phyloP scores from a whole-genome alignment of 2,329 filamentous ascomycete species.

The Lasiodiplodia gonubiensis region DNA sequence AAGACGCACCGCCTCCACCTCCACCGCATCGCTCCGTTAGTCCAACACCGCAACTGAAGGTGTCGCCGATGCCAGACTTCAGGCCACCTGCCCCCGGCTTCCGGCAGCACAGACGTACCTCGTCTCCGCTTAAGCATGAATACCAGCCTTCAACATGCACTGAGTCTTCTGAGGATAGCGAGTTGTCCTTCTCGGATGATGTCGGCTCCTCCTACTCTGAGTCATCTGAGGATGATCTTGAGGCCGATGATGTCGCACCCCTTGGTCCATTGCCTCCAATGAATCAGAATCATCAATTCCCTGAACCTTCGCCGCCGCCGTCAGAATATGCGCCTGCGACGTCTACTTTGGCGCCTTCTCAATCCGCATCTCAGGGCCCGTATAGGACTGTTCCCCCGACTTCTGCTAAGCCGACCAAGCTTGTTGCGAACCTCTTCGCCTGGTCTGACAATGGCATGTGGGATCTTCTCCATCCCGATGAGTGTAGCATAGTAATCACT shows the following conservation, averaged over 20 bases:
- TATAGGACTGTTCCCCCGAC: conserved; percentile 61
- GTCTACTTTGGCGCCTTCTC: conserved; percentile 73
- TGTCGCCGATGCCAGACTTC: conserved; percentile 53
- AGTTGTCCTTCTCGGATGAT: conserved; percentile 59
- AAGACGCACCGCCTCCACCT: conserved; percentile 47
- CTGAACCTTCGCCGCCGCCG: conserved; percentile 50
- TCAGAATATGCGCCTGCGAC: conserved; percentile 46
- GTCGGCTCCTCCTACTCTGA: conserved; percentile 56
- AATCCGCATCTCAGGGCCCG: conserved; percentile 79
- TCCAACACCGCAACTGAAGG: conserved; percentile 50
- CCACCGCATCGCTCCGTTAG: conserved; percentile 61
- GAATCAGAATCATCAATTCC: conserved; percentile 41
- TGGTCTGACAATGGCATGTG: conserved; percentile 69
- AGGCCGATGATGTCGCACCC: conserved; percentile 48
- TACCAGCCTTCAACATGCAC: conserved; percentile 84
- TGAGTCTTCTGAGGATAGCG: conserved; percentile 63
- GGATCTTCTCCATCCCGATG: conserved; percentile 65
- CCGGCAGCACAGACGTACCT: conserved; percentile 70
- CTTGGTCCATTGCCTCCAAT: conserved; percentile 31
- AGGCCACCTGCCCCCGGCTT: conserved; percentile 52
- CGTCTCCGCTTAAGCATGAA: conserved; percentile 95
- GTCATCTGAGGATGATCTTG: conserved; percentile 64
- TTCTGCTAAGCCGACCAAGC: conserved; percentile 59
- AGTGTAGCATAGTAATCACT: conserved; percentile 67
- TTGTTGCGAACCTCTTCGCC: conserved; percentile 65